Base-by-base conservation (phyloP, 2,329 filamentous ascomycete species). In the Aureobasidium sp. region DNA sequence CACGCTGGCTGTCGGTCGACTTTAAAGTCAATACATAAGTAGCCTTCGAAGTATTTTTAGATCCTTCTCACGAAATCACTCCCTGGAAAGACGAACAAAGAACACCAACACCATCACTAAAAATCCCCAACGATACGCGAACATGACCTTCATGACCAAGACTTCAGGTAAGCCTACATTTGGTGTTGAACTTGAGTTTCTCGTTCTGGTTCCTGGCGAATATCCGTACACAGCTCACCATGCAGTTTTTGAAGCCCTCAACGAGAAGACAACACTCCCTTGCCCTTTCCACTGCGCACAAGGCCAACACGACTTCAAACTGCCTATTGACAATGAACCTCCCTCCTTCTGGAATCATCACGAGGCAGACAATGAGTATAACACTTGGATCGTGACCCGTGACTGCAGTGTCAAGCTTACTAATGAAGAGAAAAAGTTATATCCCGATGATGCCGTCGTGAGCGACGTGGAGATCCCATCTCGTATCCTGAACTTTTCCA, bases 121-220 rank as follows among this genome's bases (percentile, higher is more conserved):
- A 17, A 46, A 10, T 10, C 37, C 29, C 29, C 5, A 20, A 57
- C 39, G 46, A n/a, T 15, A 48, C 46, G 15, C 17, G 3, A 57
- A 9, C 2, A 57, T 57, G 53, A 29, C 42, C 20, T 26, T 17
- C 27, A 46, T 27, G 13, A 10, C 41, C n/a, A 34, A 23, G 32
- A 46, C 55, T 58, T 23, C 55, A 26, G 55, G 55, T 58, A 42
- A 58, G 55, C 48, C 42, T 13, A 60, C 46, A 15, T 32, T 60
- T 34, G 57, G 57, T 15, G 41, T 60, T 1, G 57, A 60, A 26
- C 7, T 60, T 8, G 46, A 60, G n/a, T 60, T 60, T 13, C 15
- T 60, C 46, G 57, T 47, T 6, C 7, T 60, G 17, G 46, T 27
- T 7, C 46, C 44, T 32, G 57, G 17, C 13, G 15, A 17, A 2